These are phyloP conservation scores for Leersia perrieri DNA, from an alignment of 176 grass and related monocot genomes.

Conservation along the genomic window DNA sequence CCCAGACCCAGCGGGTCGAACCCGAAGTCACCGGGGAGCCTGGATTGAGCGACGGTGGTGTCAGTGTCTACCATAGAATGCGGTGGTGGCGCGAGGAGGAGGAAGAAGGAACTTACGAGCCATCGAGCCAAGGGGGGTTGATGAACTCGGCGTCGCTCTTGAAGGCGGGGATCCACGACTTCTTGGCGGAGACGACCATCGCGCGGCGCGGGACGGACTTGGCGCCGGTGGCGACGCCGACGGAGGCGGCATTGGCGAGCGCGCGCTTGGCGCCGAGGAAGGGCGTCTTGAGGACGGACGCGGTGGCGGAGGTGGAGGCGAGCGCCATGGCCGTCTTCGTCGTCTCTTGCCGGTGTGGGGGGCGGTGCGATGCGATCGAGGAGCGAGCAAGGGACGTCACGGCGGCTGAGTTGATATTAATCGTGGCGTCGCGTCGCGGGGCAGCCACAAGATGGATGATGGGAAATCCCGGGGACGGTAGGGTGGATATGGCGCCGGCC, in stretches of 20 bases:
- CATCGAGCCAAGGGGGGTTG: constrained; percentile 89
- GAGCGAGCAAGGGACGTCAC: constrained; percentile 18
- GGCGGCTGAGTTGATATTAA: constrained; percentile 36
- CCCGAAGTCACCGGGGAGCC: constrained; percentile 80
- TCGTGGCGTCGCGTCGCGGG: constrained; percentile 29
- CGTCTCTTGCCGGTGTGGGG: no score
- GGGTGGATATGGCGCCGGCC: constrained; percentile 82
- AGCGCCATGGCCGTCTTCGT: constrained; percentile 41
- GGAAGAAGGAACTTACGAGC: constrained; percentile 57
- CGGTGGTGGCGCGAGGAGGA: neutral
- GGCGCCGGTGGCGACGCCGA: constrained; percentile 12
- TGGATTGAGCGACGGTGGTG: no score
- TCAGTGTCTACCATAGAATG: neutral
- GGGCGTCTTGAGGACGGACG: constrained; percentile 62
- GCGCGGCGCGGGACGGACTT: constrained; percentile 36
- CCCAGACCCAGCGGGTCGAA: constrained; percentile 94
- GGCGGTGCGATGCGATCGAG: no score
- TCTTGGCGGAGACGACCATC: constrained; percentile 60
- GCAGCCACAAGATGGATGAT: constrained; percentile 49
- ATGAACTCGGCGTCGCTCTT: constrained; percentile 77
- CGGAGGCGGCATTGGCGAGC: constrained; percentile 51
- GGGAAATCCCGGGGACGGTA: constrained; percentile 50
- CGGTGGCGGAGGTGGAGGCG: constrained; percentile 77
- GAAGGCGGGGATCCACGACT: constrained; percentile 89
- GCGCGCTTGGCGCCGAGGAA: constrained; percentile 58